phyloP scores from a whole-genome alignment of 768 basidiomycete species.

The Sporobolomyces pararoseus region DNA sequence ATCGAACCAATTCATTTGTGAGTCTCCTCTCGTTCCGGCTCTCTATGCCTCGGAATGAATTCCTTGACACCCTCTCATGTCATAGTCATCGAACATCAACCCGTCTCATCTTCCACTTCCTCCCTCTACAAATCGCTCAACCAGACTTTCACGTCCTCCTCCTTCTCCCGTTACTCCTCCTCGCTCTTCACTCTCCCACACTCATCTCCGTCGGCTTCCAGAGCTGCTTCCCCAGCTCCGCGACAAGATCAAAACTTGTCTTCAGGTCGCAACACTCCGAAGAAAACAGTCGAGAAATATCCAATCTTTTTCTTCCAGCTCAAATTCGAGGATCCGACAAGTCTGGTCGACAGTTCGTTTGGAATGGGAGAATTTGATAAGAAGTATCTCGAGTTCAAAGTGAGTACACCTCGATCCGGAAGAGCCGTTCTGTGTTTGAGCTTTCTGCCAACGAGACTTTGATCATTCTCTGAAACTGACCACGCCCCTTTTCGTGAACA shows the following conservation, averaged over 20 bases:
- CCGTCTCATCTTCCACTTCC: slow-evolving; percentile 56
- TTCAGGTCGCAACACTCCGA: slow-evolving; percentile 35
- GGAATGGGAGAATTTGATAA: slow-evolving; percentile 61
- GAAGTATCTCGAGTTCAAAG: slow-evolving; percentile 63
- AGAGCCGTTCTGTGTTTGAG: no score
- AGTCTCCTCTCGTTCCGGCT: background rate
- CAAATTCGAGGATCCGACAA: slow-evolving; percentile 56
- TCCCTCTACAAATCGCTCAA: slow-evolving; percentile 71
- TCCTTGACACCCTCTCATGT: background rate
- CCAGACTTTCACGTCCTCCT: slow-evolving; percentile 55
- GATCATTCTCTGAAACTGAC: no score
- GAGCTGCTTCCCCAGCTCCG: background rate
- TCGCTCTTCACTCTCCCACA: slow-evolving; percentile 25
- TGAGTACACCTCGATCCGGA: no score
- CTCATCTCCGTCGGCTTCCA: background rate
- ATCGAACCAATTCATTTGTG: slow-evolving; percentile 85
- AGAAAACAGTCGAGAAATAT: slow-evolving; percentile 57
- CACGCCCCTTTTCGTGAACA: no score
- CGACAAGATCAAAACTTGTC: no score
- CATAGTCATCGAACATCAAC: slow-evolving; percentile 75
- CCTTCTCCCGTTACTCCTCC: slow-evolving; percentile 40
- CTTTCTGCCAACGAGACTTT: no score
- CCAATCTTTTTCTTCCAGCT: slow-evolving; percentile 81
- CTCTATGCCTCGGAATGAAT: background rate
- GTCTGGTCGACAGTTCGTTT: slow-evolving; percentile 68